These are phyloP conservation scores for Penicillium riverlandense DNA, from an alignment of 495 filamentous ascomycete species.

Conservation along the genomic window DNA sequence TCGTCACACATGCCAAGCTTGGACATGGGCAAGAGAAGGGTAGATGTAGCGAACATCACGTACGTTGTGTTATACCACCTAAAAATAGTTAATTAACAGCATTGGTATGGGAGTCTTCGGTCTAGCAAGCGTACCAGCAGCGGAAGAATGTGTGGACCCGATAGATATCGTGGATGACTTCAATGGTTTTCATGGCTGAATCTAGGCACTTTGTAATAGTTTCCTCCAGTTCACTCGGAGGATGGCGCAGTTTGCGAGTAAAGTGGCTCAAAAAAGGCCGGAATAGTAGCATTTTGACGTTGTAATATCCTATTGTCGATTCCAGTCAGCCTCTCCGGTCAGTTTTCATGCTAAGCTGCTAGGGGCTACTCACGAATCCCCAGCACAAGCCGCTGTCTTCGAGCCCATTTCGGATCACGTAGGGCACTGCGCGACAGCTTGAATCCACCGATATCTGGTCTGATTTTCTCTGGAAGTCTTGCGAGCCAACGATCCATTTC, in stretches of 20 bases:
- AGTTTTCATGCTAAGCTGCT: background rate
- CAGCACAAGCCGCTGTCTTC: constrained; percentile 29
- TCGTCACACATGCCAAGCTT: constrained; percentile 26
- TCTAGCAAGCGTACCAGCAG: constrained; percentile 23
- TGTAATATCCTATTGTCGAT: constrained; percentile 23
- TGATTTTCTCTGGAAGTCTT: constrained; percentile 25
- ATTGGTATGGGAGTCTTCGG: background rate
- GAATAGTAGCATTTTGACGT: constrained; percentile 36
- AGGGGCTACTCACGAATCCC: constrained; percentile 23
- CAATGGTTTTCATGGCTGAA: constrained; percentile 31
- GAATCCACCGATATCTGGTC: constrained; percentile 22
- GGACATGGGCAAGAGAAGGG: constrained; percentile 32
- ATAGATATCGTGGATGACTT: constrained; percentile 36
- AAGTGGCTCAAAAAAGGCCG: constrained; percentile 33
- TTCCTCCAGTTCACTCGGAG: constrained; percentile 23
- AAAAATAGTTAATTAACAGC: background rate
- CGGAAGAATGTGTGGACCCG: constrained; percentile 36
- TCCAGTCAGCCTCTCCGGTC: background rate
- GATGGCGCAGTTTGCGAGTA: constrained; percentile 25
- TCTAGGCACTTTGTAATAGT: constrained; percentile 31
- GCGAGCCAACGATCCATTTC: constrained; percentile 33
- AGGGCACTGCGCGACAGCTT: constrained; percentile 16
- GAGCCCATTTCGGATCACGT: constrained; percentile 35
- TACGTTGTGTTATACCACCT: constrained; percentile 43
- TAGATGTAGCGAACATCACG: constrained; percentile 36